Base-by-base conservation (phyloP, 108 stramenopile species). In the Skeletonema grethae region DNA sequence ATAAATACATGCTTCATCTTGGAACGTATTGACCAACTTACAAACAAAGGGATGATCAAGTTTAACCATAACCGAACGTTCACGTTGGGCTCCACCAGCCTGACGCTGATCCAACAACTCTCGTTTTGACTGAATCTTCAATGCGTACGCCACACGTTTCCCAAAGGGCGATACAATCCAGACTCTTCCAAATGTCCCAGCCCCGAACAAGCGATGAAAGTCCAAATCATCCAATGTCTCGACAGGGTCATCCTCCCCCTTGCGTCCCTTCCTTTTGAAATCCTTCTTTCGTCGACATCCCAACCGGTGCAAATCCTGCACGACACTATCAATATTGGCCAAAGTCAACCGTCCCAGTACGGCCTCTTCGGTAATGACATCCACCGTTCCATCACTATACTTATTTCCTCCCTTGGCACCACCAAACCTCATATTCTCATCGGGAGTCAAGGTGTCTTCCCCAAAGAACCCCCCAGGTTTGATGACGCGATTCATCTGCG, bases 11-110 rank as follows among this genome's bases (percentile, higher is more conserved):
- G 88, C 77, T 25, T 79, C 73, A 62, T 97, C 96, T 76, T 97
- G 96, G 70, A 96, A 96, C 11, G 96, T 87, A 55, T 85, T 80
- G 28, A 95, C 67, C 28, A 97, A 76, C 36, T 86, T 84, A 25
- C 97, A 80, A 65, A 98, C 88, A 77, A 98, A 96, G 10, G 95
- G 96, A 84, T 98, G 98, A 39, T 94, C 86, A 48, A 97, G 82
- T 30, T 82, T 84, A 35, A 85, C 76, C 90, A 99, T 93, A 68
- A 98, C 89, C 48, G 92, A 82, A 76, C 97, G 97, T 82, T 99
- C 99, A 57, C 97, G 88, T 61, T 97, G 75, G 5, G 98, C 95
- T 63, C 96, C 95, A 43, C 89, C 79, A 35, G 95, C 86, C 84
- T 99, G 99, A 32, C 95, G 86, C 18, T 85, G 85, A 34, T 88